Evolutionary conservation across 2,329 filamentous ascomycete species (phyloP).

Genomic region (Fusarium solani-melongenae): DNA sequence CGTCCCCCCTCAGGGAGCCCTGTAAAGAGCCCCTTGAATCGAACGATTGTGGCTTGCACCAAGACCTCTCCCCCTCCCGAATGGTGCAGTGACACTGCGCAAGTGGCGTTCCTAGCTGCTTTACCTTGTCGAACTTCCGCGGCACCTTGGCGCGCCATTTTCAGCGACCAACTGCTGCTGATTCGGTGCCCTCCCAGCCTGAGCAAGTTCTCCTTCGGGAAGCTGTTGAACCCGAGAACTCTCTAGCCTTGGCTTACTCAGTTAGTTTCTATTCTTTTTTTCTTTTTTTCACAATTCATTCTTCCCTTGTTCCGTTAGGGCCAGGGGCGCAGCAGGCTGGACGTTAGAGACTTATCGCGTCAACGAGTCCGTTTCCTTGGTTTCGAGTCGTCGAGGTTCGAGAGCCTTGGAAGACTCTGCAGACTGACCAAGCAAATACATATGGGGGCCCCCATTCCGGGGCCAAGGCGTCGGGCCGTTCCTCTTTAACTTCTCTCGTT

Average conservation of each 20-base stretch:
- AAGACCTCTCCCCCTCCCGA: neutral
- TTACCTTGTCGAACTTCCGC: neutral
- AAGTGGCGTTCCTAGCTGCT: neutral
- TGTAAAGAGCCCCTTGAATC: neutral
- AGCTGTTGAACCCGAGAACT: neutral
- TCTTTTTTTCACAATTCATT: neutral
- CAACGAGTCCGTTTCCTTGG: neutral
- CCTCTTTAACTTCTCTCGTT: neutral
- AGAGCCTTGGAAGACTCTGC: neutral
- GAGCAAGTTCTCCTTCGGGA: neutral
- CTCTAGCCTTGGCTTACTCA: neutral
- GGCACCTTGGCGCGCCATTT: neutral
- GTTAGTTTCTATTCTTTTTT: neutral
- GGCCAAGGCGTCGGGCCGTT: neutral
- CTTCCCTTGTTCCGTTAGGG: neutral
- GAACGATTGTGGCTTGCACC: constrained; percentile 1
- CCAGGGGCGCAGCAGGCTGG: neutral
- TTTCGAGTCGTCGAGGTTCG: neutral
- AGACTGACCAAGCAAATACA: neutral
- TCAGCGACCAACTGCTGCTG: neutral
- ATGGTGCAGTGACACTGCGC: neutral
- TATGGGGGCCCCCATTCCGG: neutral
- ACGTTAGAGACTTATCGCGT: neutral
- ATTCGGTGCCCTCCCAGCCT: neutral
- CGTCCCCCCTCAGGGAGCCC: neutral